Evolutionary conservation across 306 rosid genomes (phyloP).

Genomic region (Prunus fruticosa): DNA sequence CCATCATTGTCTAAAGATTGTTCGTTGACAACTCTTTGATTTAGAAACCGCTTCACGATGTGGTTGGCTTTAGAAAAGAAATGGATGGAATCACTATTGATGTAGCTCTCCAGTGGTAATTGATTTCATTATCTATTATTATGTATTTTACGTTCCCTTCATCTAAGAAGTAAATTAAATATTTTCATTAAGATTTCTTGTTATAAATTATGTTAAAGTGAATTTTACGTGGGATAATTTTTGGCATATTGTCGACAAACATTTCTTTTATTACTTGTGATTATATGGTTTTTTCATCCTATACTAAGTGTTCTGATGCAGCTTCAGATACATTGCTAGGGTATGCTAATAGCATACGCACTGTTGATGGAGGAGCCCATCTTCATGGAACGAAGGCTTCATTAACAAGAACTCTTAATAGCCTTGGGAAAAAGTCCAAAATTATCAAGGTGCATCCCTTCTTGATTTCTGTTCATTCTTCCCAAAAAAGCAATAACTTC

Average conservation of each 20-base stretch:
- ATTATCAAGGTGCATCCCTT: conserved; percentile 60
- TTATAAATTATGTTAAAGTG: not conserved
- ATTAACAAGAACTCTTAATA: conserved; percentile 84
- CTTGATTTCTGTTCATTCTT: conserved; percentile 10
- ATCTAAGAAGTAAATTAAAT: not conserved
- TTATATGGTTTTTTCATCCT: conserved; percentile 30
- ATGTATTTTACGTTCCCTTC: not conserved
- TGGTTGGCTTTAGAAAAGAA: conserved; percentile 84
- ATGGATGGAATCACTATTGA: conserved; percentile 68
- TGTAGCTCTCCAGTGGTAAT: conserved; percentile 89
- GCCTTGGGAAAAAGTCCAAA: conserved; percentile 84
- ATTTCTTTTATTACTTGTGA: conserved; percentile 14
- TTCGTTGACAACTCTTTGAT: conserved; percentile 36
- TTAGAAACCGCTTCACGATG: conserved; percentile 90
- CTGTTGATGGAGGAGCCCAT: conserved; percentile 95
- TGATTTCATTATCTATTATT: conserved; percentile 3
- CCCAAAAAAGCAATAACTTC: not conserved
- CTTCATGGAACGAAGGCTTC: conserved; percentile 90
- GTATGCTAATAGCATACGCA: conserved; percentile 97
- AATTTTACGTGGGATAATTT: conserved; percentile 16
- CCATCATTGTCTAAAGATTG: conserved; percentile 23
- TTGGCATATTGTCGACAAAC: conserved; percentile 14
- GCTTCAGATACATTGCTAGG: conserved; percentile 93
- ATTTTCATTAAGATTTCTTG: not conserved
- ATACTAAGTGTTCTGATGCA: conserved; percentile 88